Base-by-base conservation (phyloP, 2,329 filamentous ascomycete genomes). In the Trichoderma sp. region DNA sequence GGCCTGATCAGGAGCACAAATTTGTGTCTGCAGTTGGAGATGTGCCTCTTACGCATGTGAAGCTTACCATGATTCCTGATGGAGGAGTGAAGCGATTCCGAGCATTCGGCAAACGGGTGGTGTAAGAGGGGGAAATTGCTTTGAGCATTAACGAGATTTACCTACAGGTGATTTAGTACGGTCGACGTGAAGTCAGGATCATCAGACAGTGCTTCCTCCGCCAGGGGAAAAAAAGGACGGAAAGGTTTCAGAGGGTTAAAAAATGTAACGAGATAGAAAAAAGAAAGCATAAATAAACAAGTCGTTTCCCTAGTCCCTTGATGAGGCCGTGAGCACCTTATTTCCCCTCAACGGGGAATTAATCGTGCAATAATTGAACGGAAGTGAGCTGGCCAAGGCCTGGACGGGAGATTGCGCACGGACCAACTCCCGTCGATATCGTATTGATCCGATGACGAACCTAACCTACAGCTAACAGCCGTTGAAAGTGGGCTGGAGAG, bases 11-110 rank as follows among this genome's bases (percentile, higher is more conserved):
- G 73, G 91, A 93, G 80, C 90, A 93, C 76, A 84, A 86, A 70
- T 92, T 90, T 76, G 81, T 79, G 35, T 85, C 82, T 64, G 74
- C 83, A 67, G 81, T 87, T 19, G 81, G 84, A 72, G 87, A 87
- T 42, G 84, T 83, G 76, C 80, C 83, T 2, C 91, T 92, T 74
- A 93, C 91, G 13, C 93, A 95, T 80, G 89, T 94, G 25, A 97
- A 97, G 85, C 83, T 98, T 77, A 91, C 92, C 37, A 95, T 97
- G 77, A 92, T 97, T 72, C 94, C 94, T 0, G 94, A 98, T 78
- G 94, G 94, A 37, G 94, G 94, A 27, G 91, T 97, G 3, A 97
- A 97, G 87, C 84, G 94, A 71, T 86, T 97, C 71, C 87, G 93
- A 64, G 77, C 74, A 39, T 78, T 78, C 73, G 78, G 78, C 25